Conservation (phyloP, 2,329 filamentous ascomycete species). For the Aspergillus vadensis region DNA sequence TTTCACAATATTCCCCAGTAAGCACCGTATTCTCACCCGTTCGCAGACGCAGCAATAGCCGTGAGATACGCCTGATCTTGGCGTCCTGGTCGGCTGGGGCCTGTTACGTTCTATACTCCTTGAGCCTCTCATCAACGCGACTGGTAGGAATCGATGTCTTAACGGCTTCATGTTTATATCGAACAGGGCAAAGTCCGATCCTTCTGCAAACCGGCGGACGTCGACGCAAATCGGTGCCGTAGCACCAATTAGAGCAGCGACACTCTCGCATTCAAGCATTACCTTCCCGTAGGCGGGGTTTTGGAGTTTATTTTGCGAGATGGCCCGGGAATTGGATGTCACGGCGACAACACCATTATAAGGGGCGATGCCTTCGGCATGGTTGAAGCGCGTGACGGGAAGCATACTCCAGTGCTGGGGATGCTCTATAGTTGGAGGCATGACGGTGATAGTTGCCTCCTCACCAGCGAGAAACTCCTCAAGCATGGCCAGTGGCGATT, state of each 20-base stretch:
- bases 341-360: constrained; percentile 52
- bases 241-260: neutral
- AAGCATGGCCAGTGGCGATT: constrained; percentile 46
- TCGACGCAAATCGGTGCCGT: constrained; percentile 4
- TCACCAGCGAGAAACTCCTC: constrained; percentile 53
- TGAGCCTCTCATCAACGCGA: neutral
- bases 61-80: constrained; percentile 53
- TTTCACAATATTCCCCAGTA: constrained; percentile 43
- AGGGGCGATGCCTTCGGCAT: constrained; percentile 50
- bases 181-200: constrained; percentile 4
- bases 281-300: neutral
- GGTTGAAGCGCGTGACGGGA: constrained; percentile 52
- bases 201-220: neutral
- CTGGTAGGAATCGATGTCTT: constrained; percentile 24
- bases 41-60: constrained; percentile 44
- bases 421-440: constrained; percentile 46
- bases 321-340: neutral
- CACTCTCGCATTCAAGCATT: constrained; percentile 5
- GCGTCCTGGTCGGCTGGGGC: constrained; percentile 50
- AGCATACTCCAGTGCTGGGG: constrained; percentile 49
- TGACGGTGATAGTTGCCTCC: constrained; percentile 55
- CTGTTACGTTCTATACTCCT: constrained; percentile 47
- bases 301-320: neutral
- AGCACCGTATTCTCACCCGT: constrained; percentile 48
- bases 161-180: constrained; percentile 10